Percentiles rank a stretch among this genome's conserved stretches.
These are phyloP conservation scores for Miamiensis avidus DNA, from an alignment of 169 alveolate genomes.

Conservation along the genomic window DNA sequence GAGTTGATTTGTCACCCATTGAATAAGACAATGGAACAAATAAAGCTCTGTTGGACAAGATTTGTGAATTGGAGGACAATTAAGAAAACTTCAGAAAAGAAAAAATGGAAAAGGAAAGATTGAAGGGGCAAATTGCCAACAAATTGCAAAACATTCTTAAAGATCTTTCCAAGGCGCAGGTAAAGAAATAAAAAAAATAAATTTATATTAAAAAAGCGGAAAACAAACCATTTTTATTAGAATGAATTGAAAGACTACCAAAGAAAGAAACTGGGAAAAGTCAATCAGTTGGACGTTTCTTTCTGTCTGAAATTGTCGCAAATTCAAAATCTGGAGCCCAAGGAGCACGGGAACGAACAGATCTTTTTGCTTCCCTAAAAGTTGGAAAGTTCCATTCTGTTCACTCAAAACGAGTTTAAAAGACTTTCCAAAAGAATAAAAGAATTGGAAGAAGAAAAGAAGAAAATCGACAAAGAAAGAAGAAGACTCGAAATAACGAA, in stretches of 20 bases:
- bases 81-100: slow-evolving; percentile 51
- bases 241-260: slow-evolving; percentile 61
- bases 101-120: slow-evolving; percentile 74
- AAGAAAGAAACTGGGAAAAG: slow-evolving; percentile 77
- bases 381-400: slow-evolving; percentile 57
- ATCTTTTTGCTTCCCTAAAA: slow-evolving; percentile 58
- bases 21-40: slow-evolving; percentile 39
- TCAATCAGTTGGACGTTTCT: slow-evolving; percentile 65
- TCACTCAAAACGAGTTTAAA: slow-evolving; percentile 59
- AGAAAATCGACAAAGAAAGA: slow-evolving; percentile 52
- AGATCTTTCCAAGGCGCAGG: slow-evolving; percentile 72
- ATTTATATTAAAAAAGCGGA: too few relatives aligned
- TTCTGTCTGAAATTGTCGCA: slow-evolving; percentile 53
- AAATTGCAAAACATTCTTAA: slow-evolving; percentile 68
- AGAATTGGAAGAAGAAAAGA: slow-evolving; percentile 67
- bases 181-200: too few relatives aligned
- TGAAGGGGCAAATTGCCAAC: slow-evolving; percentile 60
- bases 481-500: slow-evolving; percentile 50
- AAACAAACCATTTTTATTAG: too few relatives aligned
- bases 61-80: slow-evolving; percentile 44
- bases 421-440: slow-evolving; percentile 57
- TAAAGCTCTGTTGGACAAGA: slow-evolving; percentile 40
- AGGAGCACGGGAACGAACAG: slow-evolving; percentile 49
- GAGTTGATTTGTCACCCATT: slow-evolving; percentile 50
- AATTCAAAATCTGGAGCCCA: slow-evolving; percentile 37